A percentile compares a stretch with the other conserved stretches of the same genome.
These are phyloP conservation scores for Termitomyces sp. DNA, from an alignment of 768 basidiomycete species.

Conservation along the genomic window DNA sequence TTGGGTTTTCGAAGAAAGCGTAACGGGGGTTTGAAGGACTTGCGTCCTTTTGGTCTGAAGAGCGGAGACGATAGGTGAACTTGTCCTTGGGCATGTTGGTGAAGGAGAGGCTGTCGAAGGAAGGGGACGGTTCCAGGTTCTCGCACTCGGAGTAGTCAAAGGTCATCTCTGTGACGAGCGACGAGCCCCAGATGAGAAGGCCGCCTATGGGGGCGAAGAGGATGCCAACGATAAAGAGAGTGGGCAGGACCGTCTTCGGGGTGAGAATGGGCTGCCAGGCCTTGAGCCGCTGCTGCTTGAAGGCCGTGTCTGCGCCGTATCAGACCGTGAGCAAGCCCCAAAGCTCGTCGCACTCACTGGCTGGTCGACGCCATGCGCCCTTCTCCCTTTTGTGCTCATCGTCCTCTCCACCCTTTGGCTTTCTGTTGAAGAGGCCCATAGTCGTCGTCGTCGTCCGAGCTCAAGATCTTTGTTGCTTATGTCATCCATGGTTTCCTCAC, in stretches of 20 bases:
- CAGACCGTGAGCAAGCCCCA: conserved; percentile 15
- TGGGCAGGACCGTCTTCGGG: conserved; percentile 95
- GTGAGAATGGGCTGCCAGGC: conserved; percentile 99
- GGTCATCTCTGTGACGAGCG: conserved; percentile 84
- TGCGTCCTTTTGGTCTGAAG: conserved; percentile 45
- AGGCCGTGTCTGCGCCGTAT: conserved; percentile 74
- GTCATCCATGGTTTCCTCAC: conserved; percentile 47
- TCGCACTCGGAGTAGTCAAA: conserved; percentile 96
- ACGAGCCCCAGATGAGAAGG: conserved; percentile 84
- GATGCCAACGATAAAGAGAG: conserved; percentile 90
- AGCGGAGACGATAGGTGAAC: conserved; percentile 61
- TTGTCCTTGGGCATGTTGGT: conserved; percentile 56
- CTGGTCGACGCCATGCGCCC: conserved; percentile 78
- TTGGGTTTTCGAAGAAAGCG: conserved; percentile 62
- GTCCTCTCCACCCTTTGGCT: conserved; percentile 17
- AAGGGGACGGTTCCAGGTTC: conserved; percentile 40
- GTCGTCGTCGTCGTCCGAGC: conserved; percentile 9
- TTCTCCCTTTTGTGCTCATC: conserved; percentile 71
- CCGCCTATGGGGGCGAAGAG: conserved; percentile 96
- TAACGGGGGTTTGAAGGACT: conserved; percentile 59
- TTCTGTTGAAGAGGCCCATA: conserved; percentile 53
- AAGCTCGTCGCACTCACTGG: conserved; percentile 48
- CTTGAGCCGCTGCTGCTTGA: conserved; percentile 98
- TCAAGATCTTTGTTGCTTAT: conserved; percentile 17
- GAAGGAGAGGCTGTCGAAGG: conserved; percentile 32